phyloP scores from a whole-genome alignment of 2,329 filamentous ascomycete species.

The Cladophialophora yegresii region DNA sequence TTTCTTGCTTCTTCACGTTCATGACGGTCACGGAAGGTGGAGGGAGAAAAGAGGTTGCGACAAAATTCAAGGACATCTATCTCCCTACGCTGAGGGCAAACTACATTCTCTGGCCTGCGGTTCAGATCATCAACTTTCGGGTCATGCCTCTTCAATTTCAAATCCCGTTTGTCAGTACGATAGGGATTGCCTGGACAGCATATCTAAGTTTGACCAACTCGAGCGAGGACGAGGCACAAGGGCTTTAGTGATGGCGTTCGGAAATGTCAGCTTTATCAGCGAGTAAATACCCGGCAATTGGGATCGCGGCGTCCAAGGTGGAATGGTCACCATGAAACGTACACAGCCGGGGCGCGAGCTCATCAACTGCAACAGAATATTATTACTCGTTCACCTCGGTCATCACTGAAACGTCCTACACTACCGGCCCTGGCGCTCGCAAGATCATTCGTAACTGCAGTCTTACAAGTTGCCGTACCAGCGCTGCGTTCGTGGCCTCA shows the following conservation, averaged over 20 bases:
- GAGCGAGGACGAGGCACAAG: conserved; percentile 63
- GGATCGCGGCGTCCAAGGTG: conserved; percentile 12
- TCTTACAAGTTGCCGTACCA: not conserved
- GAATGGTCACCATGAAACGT: not conserved
- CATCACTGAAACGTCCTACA: not conserved
- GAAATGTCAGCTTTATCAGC: conserved; percentile 1
- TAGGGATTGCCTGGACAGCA: conserved; percentile 97
- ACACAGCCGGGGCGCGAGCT: conserved; percentile 15
- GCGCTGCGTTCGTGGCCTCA: not conserved
- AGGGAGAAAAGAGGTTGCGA: conserved; percentile 71
- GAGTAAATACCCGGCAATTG: conserved; percentile 8
- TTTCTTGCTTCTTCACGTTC: conserved; percentile 87
- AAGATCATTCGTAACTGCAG: not conserved
- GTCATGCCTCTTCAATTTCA: conserved; percentile 95
- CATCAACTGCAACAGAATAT: not conserved
- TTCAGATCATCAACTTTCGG: conserved; percentile 96
- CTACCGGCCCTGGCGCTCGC: too few relatives aligned
- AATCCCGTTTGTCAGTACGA: conserved; percentile 90
- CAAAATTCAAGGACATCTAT: conserved; percentile 93
- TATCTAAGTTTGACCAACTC: conserved; percentile 93
- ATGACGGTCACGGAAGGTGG: conserved; percentile 97
- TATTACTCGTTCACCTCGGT: not conserved
- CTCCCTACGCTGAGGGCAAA: conserved; percentile 93
- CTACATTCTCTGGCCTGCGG: conserved; percentile 89
- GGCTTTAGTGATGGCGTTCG: conserved; percentile 14